Evolutionary conservation across 2,329 filamentous ascomycete species (phyloP).

Genomic region (Sporothrix phasma): DNA sequence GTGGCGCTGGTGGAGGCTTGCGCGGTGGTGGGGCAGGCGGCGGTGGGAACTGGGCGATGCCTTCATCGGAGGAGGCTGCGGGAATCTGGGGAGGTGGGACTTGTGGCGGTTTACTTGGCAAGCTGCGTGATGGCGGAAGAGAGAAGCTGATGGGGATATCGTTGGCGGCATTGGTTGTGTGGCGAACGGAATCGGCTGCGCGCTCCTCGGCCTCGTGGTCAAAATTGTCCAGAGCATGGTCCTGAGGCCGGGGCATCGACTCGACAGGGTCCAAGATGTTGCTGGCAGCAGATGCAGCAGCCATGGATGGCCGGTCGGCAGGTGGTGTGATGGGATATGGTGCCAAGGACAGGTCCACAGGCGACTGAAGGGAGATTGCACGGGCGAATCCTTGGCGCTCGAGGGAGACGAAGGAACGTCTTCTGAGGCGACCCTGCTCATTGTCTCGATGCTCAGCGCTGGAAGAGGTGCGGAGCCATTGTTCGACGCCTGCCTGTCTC

Average conservation of each 20-base stretch:
- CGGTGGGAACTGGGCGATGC: conserved; percentile 41
- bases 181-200: conserved; percentile 36
- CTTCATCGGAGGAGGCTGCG: conserved; percentile 29
- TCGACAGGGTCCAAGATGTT: conserved; percentile 47
- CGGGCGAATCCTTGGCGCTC: conserved; percentile 10
- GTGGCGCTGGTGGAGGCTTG: conserved; percentile 75
- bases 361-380: conserved; percentile 30
- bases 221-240: conserved; percentile 48
- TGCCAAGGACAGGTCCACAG: conserved; percentile 49
- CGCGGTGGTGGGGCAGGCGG: conserved; percentile 52
- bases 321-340: conserved; percentile 58
- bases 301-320: conserved; percentile 36
- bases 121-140: conserved; percentile 46
- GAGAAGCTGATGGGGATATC: conserved; percentile 42
- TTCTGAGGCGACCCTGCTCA: not conserved
- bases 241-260: conserved; percentile 50
- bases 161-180: conserved; percentile 34
- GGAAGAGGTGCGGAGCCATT: not conserved
- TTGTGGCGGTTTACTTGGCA: conserved; percentile 43
- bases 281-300: conserved; percentile 34
- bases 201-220: conserved; percentile 46
- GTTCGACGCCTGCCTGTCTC: not conserved
- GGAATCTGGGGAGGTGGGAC: conserved; percentile 43
- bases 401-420: not conserved
- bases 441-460: not conserved